A percentile compares a stretch with the other conserved stretches of the same genome.
These are phyloP conservation scores for Trichaptum fuscoviolaceum DNA, from an alignment of 768 basidiomycete genomes.

Conservation along the genomic window DNA sequence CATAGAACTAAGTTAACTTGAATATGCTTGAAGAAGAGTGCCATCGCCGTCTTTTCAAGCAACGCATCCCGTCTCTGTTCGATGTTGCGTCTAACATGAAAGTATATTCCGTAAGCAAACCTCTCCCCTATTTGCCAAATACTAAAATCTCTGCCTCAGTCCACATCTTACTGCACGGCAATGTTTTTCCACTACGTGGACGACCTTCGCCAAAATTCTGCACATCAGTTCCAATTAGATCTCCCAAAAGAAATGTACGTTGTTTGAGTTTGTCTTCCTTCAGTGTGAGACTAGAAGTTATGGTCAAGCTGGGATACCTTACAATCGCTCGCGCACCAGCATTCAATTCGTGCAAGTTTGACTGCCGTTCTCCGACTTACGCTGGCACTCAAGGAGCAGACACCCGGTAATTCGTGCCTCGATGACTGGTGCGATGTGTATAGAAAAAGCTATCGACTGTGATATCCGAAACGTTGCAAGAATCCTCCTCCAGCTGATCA, in stretches of 20 bases:
- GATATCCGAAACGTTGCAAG: neutral
- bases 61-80: neutral
- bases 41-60: neutral
- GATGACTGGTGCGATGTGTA: neutral
- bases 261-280: neutral
- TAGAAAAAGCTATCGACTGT: neutral
- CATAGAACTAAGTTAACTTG: neutral
- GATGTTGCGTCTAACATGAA: neutral
- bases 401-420: neutral
- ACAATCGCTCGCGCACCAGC: neutral
- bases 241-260: neutral
- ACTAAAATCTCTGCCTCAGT: neutral
- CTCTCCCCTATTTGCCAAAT: neutral
- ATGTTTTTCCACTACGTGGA: neutral
- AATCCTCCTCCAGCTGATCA: neutral
- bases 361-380: neutral
- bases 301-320: conserved; percentile 1
- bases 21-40: neutral
- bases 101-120: neutral
- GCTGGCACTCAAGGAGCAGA: neutral
- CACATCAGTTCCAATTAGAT: neutral
- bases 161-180: neutral
- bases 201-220: neutral
- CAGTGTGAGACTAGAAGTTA: neutral
- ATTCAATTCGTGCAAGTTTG: neutral